phyloP scores from a whole-genome alignment of 2,329 filamentous ascomycete genomes.

The Botrytis deweyae region DNA sequence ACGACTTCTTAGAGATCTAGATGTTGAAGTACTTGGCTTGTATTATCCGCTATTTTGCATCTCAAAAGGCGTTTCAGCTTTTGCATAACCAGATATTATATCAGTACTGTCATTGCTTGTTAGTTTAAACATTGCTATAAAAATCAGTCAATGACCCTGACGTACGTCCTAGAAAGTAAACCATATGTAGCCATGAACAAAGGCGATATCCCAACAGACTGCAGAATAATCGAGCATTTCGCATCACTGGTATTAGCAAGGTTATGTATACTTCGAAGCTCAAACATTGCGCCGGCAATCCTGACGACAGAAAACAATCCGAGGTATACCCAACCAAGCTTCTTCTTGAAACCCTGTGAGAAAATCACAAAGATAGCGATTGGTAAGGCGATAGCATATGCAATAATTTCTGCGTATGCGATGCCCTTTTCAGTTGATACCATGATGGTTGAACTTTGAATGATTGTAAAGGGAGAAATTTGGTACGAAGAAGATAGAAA shows the following conservation, averaged over 20 bases:
- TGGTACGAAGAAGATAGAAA: not conserved
- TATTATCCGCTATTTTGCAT: slow-evolving; percentile 1
- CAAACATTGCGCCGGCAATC: slow-evolving; percentile 37
- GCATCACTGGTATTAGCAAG: slow-evolving; percentile 35
- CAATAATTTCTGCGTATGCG: slow-evolving; percentile 33
- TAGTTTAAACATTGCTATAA: not conserved
- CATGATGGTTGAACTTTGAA: slow-evolving; percentile 22
- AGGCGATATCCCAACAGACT: slow-evolving; percentile 35
- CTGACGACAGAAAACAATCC: slow-evolving; percentile 39
- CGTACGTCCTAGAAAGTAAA: slow-evolving; percentile 35
- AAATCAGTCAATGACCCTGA: not conserved
- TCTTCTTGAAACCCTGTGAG: slow-evolving; percentile 35
- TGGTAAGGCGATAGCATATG: slow-evolving; percentile 25
- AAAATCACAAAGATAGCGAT: slow-evolving; percentile 32
- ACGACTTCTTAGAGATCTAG: slow-evolving; percentile 33
- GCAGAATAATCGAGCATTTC: slow-evolving; percentile 36
- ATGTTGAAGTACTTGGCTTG: slow-evolving; percentile 24
- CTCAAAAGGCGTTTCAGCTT: not conserved
- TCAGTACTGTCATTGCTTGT: not conserved
- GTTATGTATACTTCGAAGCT: slow-evolving; percentile 34
- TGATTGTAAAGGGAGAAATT: no score
- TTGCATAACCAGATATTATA: not conserved
- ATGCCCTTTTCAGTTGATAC: slow-evolving; percentile 29
- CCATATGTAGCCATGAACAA: slow-evolving; percentile 35
- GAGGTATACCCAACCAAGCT: slow-evolving; percentile 42